Base-by-base conservation (phyloP, 169 alveolate genomes). In the Plasmodium falciparum region DNA sequence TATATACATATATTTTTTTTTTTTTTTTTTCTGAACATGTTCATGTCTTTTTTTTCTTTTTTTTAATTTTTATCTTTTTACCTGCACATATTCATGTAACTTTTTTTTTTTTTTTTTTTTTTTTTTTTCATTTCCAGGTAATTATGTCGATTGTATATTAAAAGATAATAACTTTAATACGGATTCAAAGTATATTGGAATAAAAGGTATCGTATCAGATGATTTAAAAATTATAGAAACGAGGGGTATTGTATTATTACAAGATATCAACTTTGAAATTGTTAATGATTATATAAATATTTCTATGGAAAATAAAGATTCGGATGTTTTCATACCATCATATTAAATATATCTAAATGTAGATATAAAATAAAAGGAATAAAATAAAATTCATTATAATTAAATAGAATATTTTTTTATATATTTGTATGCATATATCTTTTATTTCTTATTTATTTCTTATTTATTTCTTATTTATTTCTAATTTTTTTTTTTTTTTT, bases 201-300 rank as follows among this genome's bases (percentile, higher is more conserved):
- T 80, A 69, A 80, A 80, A 80, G 90, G 90, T 5, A 80, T 66
- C 52, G 90, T 80, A 49, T 69, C 90, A 59, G 54, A 80, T 49
- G 73, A 80, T 26, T 69, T 80, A 80, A 80, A 80, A 80, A 70
- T 80, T 29, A 20, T 80, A 17, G 90, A 80, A 58, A 69, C 90
- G 43, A 54, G 90, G 39, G 90, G 90, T 29, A 43, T 80, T 13
- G 50, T 69, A 61, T 22, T 17, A 17, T 80, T 80, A 47, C 85
- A 80, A 24, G 90, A 80, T 24, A 73, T 80, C 26, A 80, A 80
- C 59, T 80, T 80, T 69, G 90, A 80, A 39, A 73, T 80, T 49
- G 83, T 80, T 24, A 80, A 80, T 80, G 90, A 67, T 13, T 80
- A 80, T 50, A 72, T 80, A 43, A 20, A 80, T 58, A 80, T 80